Evolutionary conservation across 1,139 yeast genomes (phyloP).

Genomic region (Suhomyces maxii): DNA sequence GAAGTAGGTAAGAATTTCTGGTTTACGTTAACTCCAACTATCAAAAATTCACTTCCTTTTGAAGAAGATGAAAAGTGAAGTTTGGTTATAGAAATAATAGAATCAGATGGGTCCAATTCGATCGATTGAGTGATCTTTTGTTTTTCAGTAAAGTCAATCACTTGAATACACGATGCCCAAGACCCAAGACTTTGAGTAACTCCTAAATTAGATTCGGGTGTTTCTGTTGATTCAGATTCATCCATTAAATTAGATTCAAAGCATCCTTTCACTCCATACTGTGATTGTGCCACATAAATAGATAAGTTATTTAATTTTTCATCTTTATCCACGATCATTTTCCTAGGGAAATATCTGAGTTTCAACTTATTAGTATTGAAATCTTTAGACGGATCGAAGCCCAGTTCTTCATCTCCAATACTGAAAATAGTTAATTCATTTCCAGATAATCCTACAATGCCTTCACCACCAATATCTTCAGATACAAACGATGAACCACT

Average conservation of each 20-base stretch:
- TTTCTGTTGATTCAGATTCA: conserved; percentile 29
- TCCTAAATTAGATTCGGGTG: conserved; percentile 33
- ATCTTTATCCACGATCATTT: conserved; percentile 30
- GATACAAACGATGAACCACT: conserved; percentile 57
- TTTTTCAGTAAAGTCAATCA: conserved; percentile 36
- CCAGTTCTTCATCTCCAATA: conserved; percentile 42
- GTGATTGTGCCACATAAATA: conserved; percentile 49
- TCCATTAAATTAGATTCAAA: conserved; percentile 12
- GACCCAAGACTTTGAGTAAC: conserved; percentile 21
- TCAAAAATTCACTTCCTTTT: conserved; percentile 35
- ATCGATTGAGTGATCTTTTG: conserved; percentile 40
- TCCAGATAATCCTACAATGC: conserved; percentile 64
- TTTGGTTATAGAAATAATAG: conserved; percentile 31
- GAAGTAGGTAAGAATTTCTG: conserved; percentile 38
- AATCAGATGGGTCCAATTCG: conserved; percentile 43
- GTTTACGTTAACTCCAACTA: conserved; percentile 49
- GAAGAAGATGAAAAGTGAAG: conserved; percentile 20
- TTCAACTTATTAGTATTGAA: conserved; percentile 43
- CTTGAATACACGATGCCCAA: conserved; percentile 59
- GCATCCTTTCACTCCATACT: conserved; percentile 38
- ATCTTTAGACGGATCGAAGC: conserved; percentile 44
- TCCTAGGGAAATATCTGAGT: conserved; percentile 56
- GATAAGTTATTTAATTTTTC: conserved; percentile 12
- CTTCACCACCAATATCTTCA: conserved; percentile 59
- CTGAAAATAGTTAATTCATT: conserved; percentile 59